phyloP scores from a whole-genome alignment of 169 alveolate genomes.

The Eimeria acervulina region DNA sequence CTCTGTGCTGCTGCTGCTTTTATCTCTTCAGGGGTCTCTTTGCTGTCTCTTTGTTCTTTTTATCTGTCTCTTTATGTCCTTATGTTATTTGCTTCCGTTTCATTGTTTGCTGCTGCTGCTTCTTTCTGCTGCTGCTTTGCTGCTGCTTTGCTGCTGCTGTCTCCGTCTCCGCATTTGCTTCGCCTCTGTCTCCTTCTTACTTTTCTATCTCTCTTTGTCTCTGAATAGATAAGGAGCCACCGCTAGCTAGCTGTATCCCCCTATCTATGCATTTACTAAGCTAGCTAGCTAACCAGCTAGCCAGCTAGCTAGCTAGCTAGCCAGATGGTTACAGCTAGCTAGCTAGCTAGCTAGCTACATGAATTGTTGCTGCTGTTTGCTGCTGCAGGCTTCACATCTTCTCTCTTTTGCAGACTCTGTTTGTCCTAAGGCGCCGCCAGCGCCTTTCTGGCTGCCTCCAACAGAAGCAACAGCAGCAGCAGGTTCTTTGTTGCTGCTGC shows the following conservation, averaged over 20 bases:
- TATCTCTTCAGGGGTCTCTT: background rate
- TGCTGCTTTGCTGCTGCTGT: background rate
- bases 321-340: background rate
- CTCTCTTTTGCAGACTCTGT: constrained; percentile 14
- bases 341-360: too few relatives aligned
- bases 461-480: constrained; percentile 32
- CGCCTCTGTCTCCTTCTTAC: too few relatives aligned
- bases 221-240: too few relatives aligned
- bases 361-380: background rate
- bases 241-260: background rate
- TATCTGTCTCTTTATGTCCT: too few relatives aligned
- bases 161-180: background rate
- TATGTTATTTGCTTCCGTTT: too few relatives aligned
- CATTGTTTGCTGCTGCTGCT: too few relatives aligned
- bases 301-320: too few relatives aligned
- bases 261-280: too few relatives aligned
- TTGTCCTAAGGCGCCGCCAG: background rate
- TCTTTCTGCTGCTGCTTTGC: background rate
- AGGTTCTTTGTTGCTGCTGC: constrained; percentile 21
- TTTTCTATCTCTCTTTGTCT: too few relatives aligned
- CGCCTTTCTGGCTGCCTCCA: background rate
- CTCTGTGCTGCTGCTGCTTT: background rate
- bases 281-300: too few relatives aligned
- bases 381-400: constrained; percentile 25
- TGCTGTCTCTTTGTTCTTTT: background rate